A percentile compares a stretch with the other conserved stretches of the same genome.
phyloP scores from a whole-genome alignment of 108 stramenopile genomes.

The Cyclotella cryptica region DNA sequence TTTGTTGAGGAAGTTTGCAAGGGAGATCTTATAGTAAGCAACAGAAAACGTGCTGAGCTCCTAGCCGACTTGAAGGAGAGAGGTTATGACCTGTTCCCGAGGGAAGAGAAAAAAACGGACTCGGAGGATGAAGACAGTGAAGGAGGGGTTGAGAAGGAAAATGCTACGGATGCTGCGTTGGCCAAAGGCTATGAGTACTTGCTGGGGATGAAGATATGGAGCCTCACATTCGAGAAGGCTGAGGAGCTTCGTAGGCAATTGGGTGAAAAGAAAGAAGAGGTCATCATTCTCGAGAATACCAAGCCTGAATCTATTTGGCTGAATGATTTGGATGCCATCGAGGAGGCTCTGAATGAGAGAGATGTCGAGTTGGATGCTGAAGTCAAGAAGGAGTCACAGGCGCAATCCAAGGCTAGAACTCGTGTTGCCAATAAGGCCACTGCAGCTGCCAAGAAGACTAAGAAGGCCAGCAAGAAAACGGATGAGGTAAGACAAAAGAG shows the following conservation, averaged over 20 bases:
- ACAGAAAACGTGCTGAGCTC: slow-evolving; percentile 91
- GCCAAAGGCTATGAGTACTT: slow-evolving; percentile 98
- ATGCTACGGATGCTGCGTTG: slow-evolving; percentile 65
- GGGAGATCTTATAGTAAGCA: slow-evolving; percentile 91
- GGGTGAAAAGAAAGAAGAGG: slow-evolving; percentile 82
- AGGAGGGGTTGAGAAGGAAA: slow-evolving; percentile 48
- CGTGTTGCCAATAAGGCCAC: slow-evolving; percentile 41
- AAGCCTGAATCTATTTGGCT: slow-evolving; percentile 90
- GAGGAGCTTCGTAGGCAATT: slow-evolving; percentile 87
- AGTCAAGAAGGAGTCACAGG: slow-evolving; percentile 64
- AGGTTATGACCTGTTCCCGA: slow-evolving; percentile 88
- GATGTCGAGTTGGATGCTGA: slow-evolving; percentile 65
- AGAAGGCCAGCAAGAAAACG: slow-evolving; percentile 44
- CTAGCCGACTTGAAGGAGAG: slow-evolving; percentile 84
- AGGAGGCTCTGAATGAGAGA: slow-evolving; percentile 86
- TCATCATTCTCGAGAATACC: slow-evolving; percentile 80
- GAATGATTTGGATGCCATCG: slow-evolving; percentile 93
- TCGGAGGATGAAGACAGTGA: slow-evolving; percentile 71
- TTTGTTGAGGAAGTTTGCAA: slow-evolving; percentile 96
- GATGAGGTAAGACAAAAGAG: not conserved
- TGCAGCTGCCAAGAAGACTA: slow-evolving; percentile 11
- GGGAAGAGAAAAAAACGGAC: slow-evolving; percentile 49
- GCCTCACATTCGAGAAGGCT: slow-evolving; percentile 95
- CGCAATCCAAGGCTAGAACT: slow-evolving; percentile 62
- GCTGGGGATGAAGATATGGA: slow-evolving; percentile 98